Percentiles rank a stretch among this genome's conserved stretches.
phyloP scores from a whole-genome alignment of 2,329 filamentous ascomycete species.

The Ascosphaera pollenicola region DNA sequence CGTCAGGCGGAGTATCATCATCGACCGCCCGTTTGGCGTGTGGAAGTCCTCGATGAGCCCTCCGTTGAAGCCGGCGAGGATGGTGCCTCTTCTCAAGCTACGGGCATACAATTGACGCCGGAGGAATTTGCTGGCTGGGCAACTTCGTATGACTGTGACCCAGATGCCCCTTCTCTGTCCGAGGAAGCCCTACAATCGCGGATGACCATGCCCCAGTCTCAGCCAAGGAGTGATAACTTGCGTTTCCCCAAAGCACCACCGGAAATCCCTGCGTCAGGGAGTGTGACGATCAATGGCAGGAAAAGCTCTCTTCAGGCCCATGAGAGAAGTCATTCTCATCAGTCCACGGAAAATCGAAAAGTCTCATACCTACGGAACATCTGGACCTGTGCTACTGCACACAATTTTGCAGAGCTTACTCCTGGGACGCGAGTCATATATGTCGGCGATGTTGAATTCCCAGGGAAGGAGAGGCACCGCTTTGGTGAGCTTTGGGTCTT shows the following conservation, averaged over 20 bases:
- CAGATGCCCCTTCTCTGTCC: not conserved
- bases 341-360: not conserved
- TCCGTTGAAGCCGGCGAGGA: not conserved
- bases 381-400: not conserved
- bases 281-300: not conserved
- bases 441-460: not conserved
- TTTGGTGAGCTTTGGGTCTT: not conserved
- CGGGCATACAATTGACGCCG: not conserved
- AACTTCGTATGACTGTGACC: not conserved
- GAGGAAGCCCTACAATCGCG: not conserved
- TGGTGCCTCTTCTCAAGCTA: not conserved
- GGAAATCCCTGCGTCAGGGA: no score
- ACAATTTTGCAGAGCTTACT: not conserved
- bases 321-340: no score
- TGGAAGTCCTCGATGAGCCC: not conserved
- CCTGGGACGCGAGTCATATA: not conserved
- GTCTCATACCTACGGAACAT: not conserved
- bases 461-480: not conserved
- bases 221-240: not conserved
- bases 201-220: not conserved
- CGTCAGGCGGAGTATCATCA: not conserved
- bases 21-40: not conserved
- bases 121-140: not conserved
- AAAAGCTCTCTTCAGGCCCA: not conserved
- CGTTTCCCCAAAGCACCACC: not conserved